Evolutionary conservation across 2,329 filamentous ascomycete species (phyloP), one percentile per base, ranked within the genome.

Genomic region (Lecanicillium sp.): DNA sequence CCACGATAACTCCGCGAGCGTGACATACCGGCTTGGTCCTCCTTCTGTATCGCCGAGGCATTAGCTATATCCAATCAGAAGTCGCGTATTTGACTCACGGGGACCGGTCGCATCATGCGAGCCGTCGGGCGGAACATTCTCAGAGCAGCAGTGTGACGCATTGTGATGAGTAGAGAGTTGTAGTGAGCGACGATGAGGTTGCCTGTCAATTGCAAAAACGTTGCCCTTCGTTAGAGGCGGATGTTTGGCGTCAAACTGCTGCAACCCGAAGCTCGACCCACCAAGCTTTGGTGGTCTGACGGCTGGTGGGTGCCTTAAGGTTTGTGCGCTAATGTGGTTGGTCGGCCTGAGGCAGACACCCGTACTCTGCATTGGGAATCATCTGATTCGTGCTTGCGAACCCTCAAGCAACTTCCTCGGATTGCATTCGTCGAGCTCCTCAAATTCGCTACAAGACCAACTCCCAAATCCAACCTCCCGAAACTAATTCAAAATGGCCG

Each of bases 401-500:
- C 22, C 53, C 42, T 57, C 51, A 49, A 57, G 53, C 57, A 57
- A 53, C 53, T 54, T 50, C 51, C 54, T 51, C 49, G 47, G 47
- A 43, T 51, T 52, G 50, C 50, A 47, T 50, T 49, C 50, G 38
- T 46, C 46, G 48, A 57, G 52, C 53, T 56, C 49, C 52, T 51
- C 51, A 54, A 58, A 56, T 59, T 56, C 62, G 62, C 55, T 48
- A 43, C 46, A 41, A 42, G 40, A 43, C 9, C 34, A 48, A 33
- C 25, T 45, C 35, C 48, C 48, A 50, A 50, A 47, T 43, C 44
- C 41, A 47, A 17, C 41, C 40, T 47, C 43, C 30, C 37, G 37
- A 44, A 56, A 57, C 48, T 51, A 57, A 50, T 49, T 52, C 77
- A 89, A 70, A 56, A 98, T 98, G 90, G 83, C 88, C 65, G 86